Conservation (phyloP, 2,329 filamentous ascomycete genomes). For the Westerdykella sp. region DNA sequence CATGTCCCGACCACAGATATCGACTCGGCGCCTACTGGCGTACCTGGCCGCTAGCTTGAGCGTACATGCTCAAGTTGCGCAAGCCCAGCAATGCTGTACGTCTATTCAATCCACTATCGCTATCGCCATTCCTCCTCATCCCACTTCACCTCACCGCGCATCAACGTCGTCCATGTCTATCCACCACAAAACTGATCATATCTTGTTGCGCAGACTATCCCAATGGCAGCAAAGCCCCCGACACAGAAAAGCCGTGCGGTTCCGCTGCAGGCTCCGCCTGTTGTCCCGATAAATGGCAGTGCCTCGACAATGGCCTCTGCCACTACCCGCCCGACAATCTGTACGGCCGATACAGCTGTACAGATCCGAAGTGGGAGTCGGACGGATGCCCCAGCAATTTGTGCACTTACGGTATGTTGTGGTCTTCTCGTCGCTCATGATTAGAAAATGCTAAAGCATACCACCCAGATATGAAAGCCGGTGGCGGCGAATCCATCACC, state of each 20-base stretch:
- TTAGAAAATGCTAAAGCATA: not conserved
- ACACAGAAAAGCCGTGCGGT: constrained; percentile 29
- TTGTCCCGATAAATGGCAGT: constrained; percentile 33
- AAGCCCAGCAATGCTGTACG: constrained; percentile 29
- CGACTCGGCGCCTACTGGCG: too few relatives aligned
- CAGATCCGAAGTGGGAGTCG: constrained; percentile 30
- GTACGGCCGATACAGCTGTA: constrained; percentile 32
- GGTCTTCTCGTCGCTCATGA: not conserved
- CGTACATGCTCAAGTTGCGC: constrained; percentile 4
- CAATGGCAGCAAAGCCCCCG: constrained; percentile 21
- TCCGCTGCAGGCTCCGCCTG: constrained; percentile 29
- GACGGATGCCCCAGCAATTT: constrained; percentile 29
- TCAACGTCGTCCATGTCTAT: not conserved
- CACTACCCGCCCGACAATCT: constrained; percentile 21
- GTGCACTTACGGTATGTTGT: constrained; percentile 28
- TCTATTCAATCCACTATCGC: not conserved
- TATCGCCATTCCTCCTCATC: not conserved
- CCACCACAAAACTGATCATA: constrained; percentile 4
- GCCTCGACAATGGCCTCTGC: constrained; percentile 35
- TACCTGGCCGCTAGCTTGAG: too few relatives aligned
- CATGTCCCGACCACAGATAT: too few relatives aligned
- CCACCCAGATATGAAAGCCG: constrained; percentile 14
- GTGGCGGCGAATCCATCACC: constrained; percentile 27
- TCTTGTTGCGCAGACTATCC: constrained; percentile 25
- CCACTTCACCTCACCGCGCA: not conserved